Evolutionary conservation across 805 yeast genomes (phyloP).

Genomic region (Nakazawaea ambrosiae): DNA sequence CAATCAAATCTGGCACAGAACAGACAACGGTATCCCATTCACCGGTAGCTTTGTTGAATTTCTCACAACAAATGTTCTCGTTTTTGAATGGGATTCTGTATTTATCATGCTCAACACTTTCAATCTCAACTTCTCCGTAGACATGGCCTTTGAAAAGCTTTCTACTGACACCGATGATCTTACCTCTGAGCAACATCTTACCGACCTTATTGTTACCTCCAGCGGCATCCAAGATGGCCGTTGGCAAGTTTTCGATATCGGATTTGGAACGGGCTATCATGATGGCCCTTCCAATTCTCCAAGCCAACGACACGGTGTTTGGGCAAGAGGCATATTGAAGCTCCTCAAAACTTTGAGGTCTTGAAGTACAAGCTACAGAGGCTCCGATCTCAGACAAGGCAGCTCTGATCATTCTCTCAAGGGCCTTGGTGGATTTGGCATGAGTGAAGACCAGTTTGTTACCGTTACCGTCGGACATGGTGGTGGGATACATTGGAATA

Average conservation of each 20-base stretch:
- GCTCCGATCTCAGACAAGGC: constrained; percentile 35
- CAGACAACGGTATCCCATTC: constrained; percentile 25
- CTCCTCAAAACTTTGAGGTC: constrained; percentile 9
- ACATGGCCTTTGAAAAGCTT: constrained; percentile 34
- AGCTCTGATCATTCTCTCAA: constrained; percentile 34
- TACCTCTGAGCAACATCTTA: constrained; percentile 30
- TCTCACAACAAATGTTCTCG: constrained; percentile 33
- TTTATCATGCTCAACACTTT: constrained; percentile 13
- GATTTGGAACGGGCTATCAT: constrained; percentile 27
- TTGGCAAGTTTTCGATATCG: constrained; percentile 28
- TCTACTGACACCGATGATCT: constrained; percentile 35
- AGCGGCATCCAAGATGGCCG: constrained; percentile 29
- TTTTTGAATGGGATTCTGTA: constrained; percentile 39
- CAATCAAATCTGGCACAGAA: constrained; percentile 39
- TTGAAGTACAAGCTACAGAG: constrained; percentile 11
- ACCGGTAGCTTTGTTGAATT: constrained; percentile 15
- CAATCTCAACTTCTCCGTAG: constrained; percentile 36
- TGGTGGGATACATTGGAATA: constrained; percentile 21
- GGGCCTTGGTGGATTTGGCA: constrained; percentile 23
- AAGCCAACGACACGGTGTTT: constrained; percentile 31
- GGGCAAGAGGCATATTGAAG: constrained; percentile 16
- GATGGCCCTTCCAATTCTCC: constrained; percentile 43
- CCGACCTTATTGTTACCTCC: constrained; percentile 27
- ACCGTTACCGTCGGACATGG: constrained; percentile 33
- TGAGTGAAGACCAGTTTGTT: constrained; percentile 26